Percentiles rank a stretch among this genome's conserved stretches.
Evolutionary conservation across 1,284 basidiomycete species (phyloP).

Genomic region (Mycena sp.): DNA sequence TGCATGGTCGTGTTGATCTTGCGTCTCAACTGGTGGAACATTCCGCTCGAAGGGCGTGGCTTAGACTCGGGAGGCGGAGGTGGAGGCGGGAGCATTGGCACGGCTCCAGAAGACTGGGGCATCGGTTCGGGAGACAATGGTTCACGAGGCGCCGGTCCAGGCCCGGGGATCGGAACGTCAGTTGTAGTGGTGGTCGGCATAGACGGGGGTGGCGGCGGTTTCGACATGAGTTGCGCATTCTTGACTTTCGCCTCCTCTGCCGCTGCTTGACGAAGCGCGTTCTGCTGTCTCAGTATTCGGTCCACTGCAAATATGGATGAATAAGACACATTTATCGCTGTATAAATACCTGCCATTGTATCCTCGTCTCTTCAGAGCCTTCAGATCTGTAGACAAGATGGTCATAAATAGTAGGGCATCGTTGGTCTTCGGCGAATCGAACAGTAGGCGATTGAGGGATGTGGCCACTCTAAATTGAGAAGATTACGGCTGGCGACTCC

Average conservation of each 20-base stretch:
- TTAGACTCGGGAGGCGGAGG: slow-evolving; percentile 21
- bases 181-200: slow-evolving; percentile 31
- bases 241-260: slow-evolving; percentile 55
- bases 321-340: slow-evolving; percentile 11
- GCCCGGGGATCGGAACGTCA: slow-evolving; percentile 2
- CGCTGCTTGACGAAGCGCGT: slow-evolving; percentile 75
- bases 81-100: not conserved
- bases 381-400: slow-evolving; percentile 90
- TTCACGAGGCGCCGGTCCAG: no score
- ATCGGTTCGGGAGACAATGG: not conserved
- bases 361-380: slow-evolving; percentile 86
- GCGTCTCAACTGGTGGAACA: slow-evolving; percentile 32
- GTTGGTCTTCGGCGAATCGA: slow-evolving; percentile 81
- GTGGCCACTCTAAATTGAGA: slow-evolving; percentile 72
- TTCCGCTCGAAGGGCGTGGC: slow-evolving; percentile 21
- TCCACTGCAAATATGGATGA: slow-evolving; percentile 70
- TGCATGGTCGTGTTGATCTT: slow-evolving; percentile 30
- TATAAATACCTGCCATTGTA: slow-evolving; percentile 72
- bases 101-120: slow-evolving; percentile 9
- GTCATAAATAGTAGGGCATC: slow-evolving; percentile 93
- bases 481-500: not conserved
- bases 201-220: slow-evolving; percentile 32
- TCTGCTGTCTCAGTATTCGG: slow-evolving; percentile 89
- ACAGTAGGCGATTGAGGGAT: slow-evolving; percentile 81
- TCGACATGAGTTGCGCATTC: slow-evolving; percentile 42